Conservation (phyloP, 163 green algal species). For the Scenedesmus sp. region DNA sequence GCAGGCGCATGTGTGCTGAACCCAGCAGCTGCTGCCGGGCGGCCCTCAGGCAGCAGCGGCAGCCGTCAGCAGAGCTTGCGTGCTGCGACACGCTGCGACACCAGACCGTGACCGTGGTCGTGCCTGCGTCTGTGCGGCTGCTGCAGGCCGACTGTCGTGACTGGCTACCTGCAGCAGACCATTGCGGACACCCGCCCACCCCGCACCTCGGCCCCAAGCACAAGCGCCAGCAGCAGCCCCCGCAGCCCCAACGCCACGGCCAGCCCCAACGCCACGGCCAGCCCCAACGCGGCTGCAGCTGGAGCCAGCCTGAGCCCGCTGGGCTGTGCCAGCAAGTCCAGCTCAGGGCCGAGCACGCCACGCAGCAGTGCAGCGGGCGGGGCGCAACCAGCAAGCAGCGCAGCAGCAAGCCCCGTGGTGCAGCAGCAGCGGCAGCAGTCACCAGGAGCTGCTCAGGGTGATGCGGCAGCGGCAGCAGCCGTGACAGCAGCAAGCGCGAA, state of each 20-base stretch:
- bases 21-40: too few relatives aligned
- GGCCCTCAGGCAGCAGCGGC: too few relatives aligned
- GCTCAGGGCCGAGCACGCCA: conserved; percentile 3
- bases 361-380: not conserved
- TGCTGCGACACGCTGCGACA: too few relatives aligned
- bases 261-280: not conserved
- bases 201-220: too few relatives aligned
- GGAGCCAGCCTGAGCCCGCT: not conserved
- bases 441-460: not conserved
- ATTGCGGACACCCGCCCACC: not conserved
- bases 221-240: not conserved
- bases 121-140: too few relatives aligned
- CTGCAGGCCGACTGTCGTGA: not conserved
- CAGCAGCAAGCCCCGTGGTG: not conserved
- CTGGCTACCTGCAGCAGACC: not conserved
- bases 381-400: not conserved
- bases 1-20: too few relatives aligned
- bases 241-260: not conserved
- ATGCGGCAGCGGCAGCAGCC: not conserved
- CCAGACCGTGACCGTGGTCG: too few relatives aligned
- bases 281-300: not conserved
- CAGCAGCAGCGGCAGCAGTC: not conserved
- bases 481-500: not conserved
- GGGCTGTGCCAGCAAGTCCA: not conserved
- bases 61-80: too few relatives aligned